Base-by-base conservation (phyloP, 768 basidiomycete genomes). In the Scleroderma bovista region DNA sequence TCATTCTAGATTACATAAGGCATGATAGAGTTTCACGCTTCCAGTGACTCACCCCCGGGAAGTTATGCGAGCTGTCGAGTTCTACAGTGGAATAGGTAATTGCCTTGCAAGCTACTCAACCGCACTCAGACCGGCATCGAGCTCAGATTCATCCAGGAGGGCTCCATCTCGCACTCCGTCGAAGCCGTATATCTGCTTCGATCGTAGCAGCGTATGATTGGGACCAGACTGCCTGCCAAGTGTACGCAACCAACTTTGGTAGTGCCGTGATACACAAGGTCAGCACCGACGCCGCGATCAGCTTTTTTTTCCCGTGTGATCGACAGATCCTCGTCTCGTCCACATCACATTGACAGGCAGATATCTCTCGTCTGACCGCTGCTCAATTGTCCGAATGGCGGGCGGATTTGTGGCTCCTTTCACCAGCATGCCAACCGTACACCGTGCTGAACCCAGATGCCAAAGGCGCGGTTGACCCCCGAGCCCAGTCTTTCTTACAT, bases 341-440 rank as follows among this genome's bases (percentile, higher is more conserved):
- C 43, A 55, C 40, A 54, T 61, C 33, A 10, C 46, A 22, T 8
- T 23, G 55, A 16, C 50, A 79, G 79, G 72, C 72, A 47, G 86
- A 90, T 60, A 88, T 91, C 38, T 73, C 74, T 13, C 72, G 70
- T 0, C 70, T 92, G 20, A 71, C 74, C 6, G 75, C 81, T 1
- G 41, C 65, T 2, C 65, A 70, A 15, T 66, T 91, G 6, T 69
- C 73, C 12, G 49, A 57, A 17, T 67, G 77, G 22, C 52, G 76
- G 46, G 83, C 86, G 16, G 66, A 82, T 53, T 62, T 88, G 5
- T 91, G 89, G 88, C 75, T 91, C 16, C 65, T 89, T 40, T 90
- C 88, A 1, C 89, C 88, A 6, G 80, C 88, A 7, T 92, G 88
- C 62, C 88, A 91, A 59, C 89, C 89, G 0, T 91, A 90, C 58